Evolutionary conservation across 495 filamentous ascomycete species (phyloP), one percentile per base, ranked within the genome.

Genomic region (Delitschia confertaspora): DNA sequence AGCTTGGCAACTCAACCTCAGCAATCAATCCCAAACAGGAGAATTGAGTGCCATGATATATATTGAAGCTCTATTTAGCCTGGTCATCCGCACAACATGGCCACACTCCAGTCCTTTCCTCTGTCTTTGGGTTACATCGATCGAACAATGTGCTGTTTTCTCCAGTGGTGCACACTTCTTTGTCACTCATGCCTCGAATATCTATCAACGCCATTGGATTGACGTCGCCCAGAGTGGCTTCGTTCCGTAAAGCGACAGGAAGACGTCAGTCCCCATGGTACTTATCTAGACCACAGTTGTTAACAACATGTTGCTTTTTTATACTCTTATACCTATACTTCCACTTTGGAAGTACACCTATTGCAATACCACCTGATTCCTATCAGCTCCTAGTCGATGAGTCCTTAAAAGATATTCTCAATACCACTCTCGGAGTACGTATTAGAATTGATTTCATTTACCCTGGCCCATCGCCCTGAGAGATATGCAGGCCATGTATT

Each of bases 61-160:
- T 42, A 52, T 52, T 52, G 42, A 37, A 31, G 42, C 49, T 46
- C 45, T 30, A 53, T 53, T 53, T 53, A 53, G 49, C 49, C 49
- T 47, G 38, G 36, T 17, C 43, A 47, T 45, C 36, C 26, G 42
- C 33, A 53, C 49, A 53, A 24, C 42, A 53, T 53, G 49, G 42
- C 49, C 43, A 47, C 43, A 42, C 34, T 23, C 10, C 10, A 32
- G 6, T 27, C 40, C 6, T 8, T 19, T 29, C 25, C 10, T 31
- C 23, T 5, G 8, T 35, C 23, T 32, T 31, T 24, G 25, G n/a
- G 3, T 22, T 31, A 46, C 16, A 19, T 18, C 4, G 11, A 7
- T 39, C 23, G n/a, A n/a, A n/a, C 21, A 25, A 53, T 53, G 49
- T 53, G 38, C 42, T 27, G 14, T 19, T 20, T 51, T 29, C 20